Percentiles rank a stretch among this genome's conserved stretches.
These are phyloP conservation scores for Alternaria ethzedia DNA, from an alignment of 2,329 filamentous ascomycete genomes.

Conservation along the genomic window DNA sequence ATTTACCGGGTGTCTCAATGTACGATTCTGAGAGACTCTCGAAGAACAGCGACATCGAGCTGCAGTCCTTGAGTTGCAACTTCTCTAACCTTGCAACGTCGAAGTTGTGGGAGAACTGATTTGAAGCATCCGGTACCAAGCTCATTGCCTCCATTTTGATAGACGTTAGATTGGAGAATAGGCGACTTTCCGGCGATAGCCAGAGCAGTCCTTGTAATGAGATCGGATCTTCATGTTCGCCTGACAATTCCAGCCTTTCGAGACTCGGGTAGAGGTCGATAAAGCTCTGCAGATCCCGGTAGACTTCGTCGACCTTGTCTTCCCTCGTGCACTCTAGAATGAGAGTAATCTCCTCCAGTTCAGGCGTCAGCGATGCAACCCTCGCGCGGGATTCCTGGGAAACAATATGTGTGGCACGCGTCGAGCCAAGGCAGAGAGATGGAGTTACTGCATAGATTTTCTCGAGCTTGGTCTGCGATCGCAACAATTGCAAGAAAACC, in stretches of 20 bases:
- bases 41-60: background rate
- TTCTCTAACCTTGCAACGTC: background rate
- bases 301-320: too few relatives aligned
- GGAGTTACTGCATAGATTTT: background rate
- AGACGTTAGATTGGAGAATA: background rate
- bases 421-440: background rate
- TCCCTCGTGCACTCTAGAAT: background rate
- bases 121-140: background rate
- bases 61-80: background rate
- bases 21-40: background rate
- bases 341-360: background rate
- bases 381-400: background rate
- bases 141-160: background rate
- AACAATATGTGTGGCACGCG: background rate
- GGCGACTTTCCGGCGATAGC: background rate
- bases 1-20: background rate
- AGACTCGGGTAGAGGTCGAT: background rate
- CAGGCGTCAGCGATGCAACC: background rate
- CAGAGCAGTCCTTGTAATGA: background rate
- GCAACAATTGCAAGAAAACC: background rate
- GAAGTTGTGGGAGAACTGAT: background rate
- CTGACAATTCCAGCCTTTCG: background rate
- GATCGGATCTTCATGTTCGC: accelerated
- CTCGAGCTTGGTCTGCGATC: background rate
- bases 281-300: background rate